Base-by-base conservation (phyloP, 176 grass and related monocot species). In the Raddia distichophylla region DNA sequence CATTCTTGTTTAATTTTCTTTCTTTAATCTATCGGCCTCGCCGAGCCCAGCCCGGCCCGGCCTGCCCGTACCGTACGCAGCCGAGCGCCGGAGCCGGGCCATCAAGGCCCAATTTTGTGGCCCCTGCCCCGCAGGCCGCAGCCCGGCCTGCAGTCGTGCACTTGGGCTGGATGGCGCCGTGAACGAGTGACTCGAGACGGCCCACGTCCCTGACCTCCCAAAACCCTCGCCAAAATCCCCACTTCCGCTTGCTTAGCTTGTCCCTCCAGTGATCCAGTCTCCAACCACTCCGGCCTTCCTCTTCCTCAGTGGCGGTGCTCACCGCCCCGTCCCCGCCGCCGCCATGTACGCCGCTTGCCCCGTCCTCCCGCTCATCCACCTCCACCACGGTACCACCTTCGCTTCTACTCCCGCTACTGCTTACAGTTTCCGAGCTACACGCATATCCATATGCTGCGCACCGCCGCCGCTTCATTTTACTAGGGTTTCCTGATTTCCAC, bases 151-250 rank as follows among this genome's bases (percentile, higher is more conserved):
- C 1, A 0, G 37, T 40, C 37, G 3, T 40, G 37, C 3, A 40
- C 37, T 5, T 40, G 6, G 16, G 15, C 37, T 40, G 6, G 16
- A 16, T 18, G 16, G 53, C 15, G 13, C 51, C 8, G 17, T n/a
- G n/a, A 20, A 13, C 56, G 73, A 15, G 54, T 8, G 71, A 55
- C 17, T 58, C 20, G 14, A 83, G 51, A 8, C 86, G 43, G 86
- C 86, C 86, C 75, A 88, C 52, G 60, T 83, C 60, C 12, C 73
- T 15, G 14, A 18, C 34, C 47, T 13, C 68, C 79, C 60, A 16
- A 88, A 83, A 74, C 81, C 87, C 75, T 75, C 19, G 34, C 75
- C 52, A 72, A 78, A 79, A 74, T 45, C 61, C 60, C 62, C 69
- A 42, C 49, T 43, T 69, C 47, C 76, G 19, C 69, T 67, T 68